These are phyloP conservation scores for Sequoiadendron giganteum DNA, from an alignment of 75 land plant genomes.

Conservation along the genomic window DNA sequence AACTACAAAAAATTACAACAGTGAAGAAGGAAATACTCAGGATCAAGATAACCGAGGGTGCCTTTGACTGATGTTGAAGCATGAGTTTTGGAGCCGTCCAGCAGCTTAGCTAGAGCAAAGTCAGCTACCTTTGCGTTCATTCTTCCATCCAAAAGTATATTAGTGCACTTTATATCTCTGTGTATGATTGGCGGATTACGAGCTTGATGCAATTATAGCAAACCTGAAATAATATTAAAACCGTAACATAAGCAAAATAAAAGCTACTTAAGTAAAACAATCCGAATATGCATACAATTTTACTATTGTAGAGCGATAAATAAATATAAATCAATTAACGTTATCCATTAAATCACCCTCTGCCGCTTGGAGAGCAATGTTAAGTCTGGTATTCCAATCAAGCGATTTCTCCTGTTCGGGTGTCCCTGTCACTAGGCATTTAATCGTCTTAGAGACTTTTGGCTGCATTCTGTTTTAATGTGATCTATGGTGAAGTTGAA, in stretches of 20 bases:
- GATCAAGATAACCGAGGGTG: constrained; percentile 14
- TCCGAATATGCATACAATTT: constrained; percentile 11
- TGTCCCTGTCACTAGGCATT: background rate
- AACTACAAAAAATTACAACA: constrained; percentile 1
- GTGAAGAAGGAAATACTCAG: constrained; percentile 24
- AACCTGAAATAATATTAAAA: background rate
- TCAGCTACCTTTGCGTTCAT: constrained; percentile 26
- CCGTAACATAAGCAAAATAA: constrained; percentile 31
- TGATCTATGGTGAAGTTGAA: background rate
- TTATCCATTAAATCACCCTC: constrained; percentile 12
- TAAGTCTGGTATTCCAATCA: constrained; percentile 22
- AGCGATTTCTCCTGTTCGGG: constrained; percentile 4
- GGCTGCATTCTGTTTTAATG: background rate
- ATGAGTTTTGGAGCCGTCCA: constrained; percentile 1
- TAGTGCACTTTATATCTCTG: constrained; percentile 27
- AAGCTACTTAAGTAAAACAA: constrained; percentile 8
- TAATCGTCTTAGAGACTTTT: background rate
- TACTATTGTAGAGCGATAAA: too few species aligned
- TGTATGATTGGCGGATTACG: constrained; percentile 20
- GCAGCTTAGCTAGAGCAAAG: constrained; percentile 24
- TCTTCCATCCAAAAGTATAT: constrained; percentile 16
- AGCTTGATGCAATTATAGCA: constrained; percentile 26
- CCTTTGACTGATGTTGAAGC: constrained; percentile 9
- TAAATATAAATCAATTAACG: too few species aligned
- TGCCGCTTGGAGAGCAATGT: constrained; percentile 22